phyloP scores from a whole-genome alignment of 176 grass and related monocot species.

The Miscanthus lutarioriparius region DNA sequence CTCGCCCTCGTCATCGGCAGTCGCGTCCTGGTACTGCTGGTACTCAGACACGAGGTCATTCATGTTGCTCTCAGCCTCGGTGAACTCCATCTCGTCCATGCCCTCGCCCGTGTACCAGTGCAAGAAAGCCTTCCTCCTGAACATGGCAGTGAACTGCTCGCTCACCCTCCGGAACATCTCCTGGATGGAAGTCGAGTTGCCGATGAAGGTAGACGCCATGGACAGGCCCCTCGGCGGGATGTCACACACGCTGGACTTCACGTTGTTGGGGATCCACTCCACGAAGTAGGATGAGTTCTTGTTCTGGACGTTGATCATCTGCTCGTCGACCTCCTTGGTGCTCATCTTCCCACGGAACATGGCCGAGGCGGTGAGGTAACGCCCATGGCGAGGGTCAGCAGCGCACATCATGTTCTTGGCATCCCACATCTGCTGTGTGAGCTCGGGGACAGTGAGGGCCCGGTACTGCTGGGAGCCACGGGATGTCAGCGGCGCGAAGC shows the following conservation, averaged over 20 bases:
- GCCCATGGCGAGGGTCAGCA: constrained; percentile 81
- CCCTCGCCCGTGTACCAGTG: constrained; percentile 84
- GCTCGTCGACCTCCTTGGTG: constrained; percentile 84
- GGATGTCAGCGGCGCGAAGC: constrained; percentile 67
- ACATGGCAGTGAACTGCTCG: constrained; percentile 95
- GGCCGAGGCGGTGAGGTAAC: constrained; percentile 82
- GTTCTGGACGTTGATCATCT: constrained; percentile 95
- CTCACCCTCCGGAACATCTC: constrained; percentile 96
- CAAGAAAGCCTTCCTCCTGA: constrained; percentile 90
- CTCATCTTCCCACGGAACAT: constrained; percentile 97
- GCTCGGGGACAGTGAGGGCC: constrained; percentile 78
- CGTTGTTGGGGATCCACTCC: constrained; percentile 89
- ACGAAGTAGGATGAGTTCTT: constrained; percentile 89
- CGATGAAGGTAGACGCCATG: constrained; percentile 82
- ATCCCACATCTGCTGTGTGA: constrained; percentile 94
- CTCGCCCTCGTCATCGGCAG: constrained; percentile 57
- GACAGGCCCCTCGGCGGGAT: constrained; percentile 75
- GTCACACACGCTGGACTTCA: constrained; percentile 88
- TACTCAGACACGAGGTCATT: constrained; percentile 85
- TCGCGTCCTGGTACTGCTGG: constrained; percentile 87
- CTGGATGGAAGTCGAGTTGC: constrained; percentile 84
- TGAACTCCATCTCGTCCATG: constrained; percentile 96
- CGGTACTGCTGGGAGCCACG: constrained; percentile 88
- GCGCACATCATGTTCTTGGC: constrained; percentile 96
- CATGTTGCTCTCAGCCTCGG: constrained; percentile 88